Evolutionary conservation across 768 basidiomycete genomes (phyloP).

Genomic region (Austroboletus eburneus): DNA sequence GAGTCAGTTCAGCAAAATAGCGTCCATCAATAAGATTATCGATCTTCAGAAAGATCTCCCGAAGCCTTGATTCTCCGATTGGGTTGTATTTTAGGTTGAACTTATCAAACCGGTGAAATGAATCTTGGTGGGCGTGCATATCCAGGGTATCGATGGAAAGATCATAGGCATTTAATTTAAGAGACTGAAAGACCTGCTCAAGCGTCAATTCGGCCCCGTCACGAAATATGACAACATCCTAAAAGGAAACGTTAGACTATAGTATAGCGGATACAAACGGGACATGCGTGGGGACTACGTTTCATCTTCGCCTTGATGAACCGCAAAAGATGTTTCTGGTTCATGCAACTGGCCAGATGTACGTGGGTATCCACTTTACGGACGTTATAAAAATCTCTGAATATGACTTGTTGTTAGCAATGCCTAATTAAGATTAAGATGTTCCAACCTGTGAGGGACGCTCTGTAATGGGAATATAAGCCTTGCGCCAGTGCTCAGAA

Average conservation of each 20-base stretch:
- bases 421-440: background rate
- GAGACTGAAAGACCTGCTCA: conserved; percentile 91
- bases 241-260: background rate
- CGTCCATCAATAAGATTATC: conserved; percentile 91
- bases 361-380: conserved; percentile 99
- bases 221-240: conserved; percentile 96
- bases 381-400: conserved; percentile 97
- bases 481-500: background rate
- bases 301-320: conserved; percentile 99
- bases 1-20: conserved; percentile 92
- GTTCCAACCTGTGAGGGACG: conserved; percentile 29
- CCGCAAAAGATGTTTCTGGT: conserved; percentile 95
- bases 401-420: conserved; percentile 2
- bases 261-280: background rate
- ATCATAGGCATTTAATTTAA: conserved; percentile 94
- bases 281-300: conserved; percentile 65
- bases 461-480: conserved; percentile 15
- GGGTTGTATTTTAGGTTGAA: conserved; percentile 98
- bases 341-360: conserved; percentile 98
- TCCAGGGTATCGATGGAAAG: conserved; percentile 98
- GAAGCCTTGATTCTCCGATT: conserved; percentile 87
- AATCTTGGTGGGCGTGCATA: conserved; percentile 98
- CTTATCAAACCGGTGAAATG: conserved; percentile 98
- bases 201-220: conserved; percentile 88
- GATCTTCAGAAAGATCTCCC: conserved; percentile 98